Evolutionary conservation across 2,329 filamentous ascomycete species (phyloP).

Genomic region (Celoporthe dispersa): DNA sequence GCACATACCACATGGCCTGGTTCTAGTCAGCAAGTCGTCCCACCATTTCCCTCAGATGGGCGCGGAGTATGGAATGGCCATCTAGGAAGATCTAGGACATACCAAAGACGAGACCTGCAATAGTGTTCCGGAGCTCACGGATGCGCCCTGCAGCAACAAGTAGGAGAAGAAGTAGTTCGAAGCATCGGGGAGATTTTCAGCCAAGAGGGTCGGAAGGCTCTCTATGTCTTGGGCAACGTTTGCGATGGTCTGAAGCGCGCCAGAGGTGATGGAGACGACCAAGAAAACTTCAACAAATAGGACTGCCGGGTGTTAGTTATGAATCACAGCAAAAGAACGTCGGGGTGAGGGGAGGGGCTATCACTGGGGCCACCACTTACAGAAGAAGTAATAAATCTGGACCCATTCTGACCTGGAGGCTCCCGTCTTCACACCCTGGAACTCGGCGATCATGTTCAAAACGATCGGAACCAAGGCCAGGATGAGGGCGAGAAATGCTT

Average conservation of each 20-base stretch:
- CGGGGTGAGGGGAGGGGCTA: too few relatives aligned
- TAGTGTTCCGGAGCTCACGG: constrained; percentile 86
- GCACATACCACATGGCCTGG: constrained; percentile 70
- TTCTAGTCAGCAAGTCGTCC: constrained; percentile 8
- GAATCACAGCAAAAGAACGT: not conserved
- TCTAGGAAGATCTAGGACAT: not conserved
- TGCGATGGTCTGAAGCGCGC: constrained; percentile 67
- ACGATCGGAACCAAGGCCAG: constrained; percentile 82
- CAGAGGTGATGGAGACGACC: constrained; percentile 82
- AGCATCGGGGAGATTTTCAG: constrained; percentile 78
- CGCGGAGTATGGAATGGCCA: not conserved
- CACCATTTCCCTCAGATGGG: not conserved
- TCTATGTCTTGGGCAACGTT: constrained; percentile 60
- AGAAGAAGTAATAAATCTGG: constrained; percentile 90
- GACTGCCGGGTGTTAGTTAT: constrained; percentile 44
- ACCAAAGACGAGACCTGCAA: constrained; percentile 81
- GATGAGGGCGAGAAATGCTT: constrained; percentile 74
- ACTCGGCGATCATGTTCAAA: constrained; percentile 71
- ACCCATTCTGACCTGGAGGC: constrained; percentile 80
- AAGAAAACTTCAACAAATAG: constrained; percentile 95
- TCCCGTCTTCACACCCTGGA: constrained; percentile 83
- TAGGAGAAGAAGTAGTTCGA: constrained; percentile 99
- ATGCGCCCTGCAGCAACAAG: constrained; percentile 92
- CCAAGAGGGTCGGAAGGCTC: constrained; percentile 73
- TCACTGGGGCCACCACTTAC: constrained; percentile 22